A percentile compares a stretch with the other conserved stretches of the same genome.
Evolutionary conservation across 2,329 filamentous ascomycete genomes (phyloP).

Genomic region (Diaporthe humulicola): DNA sequence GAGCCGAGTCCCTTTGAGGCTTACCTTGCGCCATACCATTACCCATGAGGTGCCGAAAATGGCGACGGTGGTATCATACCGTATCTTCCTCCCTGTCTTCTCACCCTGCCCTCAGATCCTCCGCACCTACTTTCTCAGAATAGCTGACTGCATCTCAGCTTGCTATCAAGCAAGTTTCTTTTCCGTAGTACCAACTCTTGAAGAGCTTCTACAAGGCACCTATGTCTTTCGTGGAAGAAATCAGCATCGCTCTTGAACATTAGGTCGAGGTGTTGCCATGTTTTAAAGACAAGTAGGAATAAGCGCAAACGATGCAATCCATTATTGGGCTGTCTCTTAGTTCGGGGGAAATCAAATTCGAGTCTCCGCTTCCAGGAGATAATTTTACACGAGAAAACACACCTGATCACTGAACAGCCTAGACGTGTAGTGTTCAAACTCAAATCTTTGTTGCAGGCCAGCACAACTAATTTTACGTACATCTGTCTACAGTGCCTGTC

Average conservation of each 20-base stretch:
- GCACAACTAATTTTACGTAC: too few species aligned
- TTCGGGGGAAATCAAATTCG: not conserved
- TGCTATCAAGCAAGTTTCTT: not conserved
- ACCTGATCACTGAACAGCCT: too few species aligned
- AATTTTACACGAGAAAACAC: too few species aligned
- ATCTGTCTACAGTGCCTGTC: too few species aligned
- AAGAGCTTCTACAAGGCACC: not conserved
- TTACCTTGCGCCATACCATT: not conserved
- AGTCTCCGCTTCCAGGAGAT: too few species aligned
- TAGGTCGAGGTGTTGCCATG: not conserved
- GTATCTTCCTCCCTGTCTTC: not conserved
- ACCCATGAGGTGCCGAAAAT: not conserved
- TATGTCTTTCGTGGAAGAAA: not conserved
- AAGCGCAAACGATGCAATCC: too few species aligned
- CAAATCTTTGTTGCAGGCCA: too few species aligned
- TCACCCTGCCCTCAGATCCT: not conserved
- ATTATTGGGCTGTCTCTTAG: too few species aligned
- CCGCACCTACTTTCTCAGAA: not conserved
- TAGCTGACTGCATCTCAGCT: not conserved
- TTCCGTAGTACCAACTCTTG: not conserved
- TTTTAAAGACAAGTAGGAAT: not conserved
- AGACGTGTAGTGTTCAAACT: too few species aligned
- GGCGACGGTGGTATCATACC: not conserved
- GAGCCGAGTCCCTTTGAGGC: too few species aligned
- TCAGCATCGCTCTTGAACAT: not conserved